Conservation (phyloP, 1,284 basidiomycete genomes). For the Schizopora paradoxa region DNA sequence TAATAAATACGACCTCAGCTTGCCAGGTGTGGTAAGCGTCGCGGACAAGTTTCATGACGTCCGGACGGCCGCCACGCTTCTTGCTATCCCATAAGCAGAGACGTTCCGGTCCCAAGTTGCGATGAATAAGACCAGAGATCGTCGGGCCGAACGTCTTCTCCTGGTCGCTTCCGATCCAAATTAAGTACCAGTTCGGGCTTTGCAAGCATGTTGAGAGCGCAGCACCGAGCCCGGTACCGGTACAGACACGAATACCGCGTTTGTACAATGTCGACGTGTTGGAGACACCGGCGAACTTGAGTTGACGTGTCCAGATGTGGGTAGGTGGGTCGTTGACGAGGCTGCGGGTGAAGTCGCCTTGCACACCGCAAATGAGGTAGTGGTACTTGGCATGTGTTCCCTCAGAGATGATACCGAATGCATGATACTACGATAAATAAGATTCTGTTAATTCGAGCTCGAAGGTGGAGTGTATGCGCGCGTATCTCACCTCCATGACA, state of each 20-base stretch:
- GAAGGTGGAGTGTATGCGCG: neutral
- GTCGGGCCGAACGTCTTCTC: conserved; percentile 41
- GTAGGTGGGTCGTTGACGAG: conserved; percentile 58
- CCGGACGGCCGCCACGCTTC: conserved; percentile 41
- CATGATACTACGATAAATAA: conserved; percentile 41
- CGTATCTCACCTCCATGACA: conserved; percentile 42
- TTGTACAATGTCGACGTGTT: conserved; percentile 41
- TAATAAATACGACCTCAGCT: conserved; percentile 61
- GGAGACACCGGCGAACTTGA: conserved; percentile 48
- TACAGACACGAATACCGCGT: conserved; percentile 40
- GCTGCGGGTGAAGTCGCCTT: conserved; percentile 63
- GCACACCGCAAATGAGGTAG: conserved; percentile 67
- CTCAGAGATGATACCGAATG: conserved; percentile 66
- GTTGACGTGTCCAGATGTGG: conserved; percentile 61
- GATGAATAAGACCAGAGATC: conserved; percentile 42
- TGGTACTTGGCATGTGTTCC: conserved; percentile 56
- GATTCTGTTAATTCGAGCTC: conserved; percentile 2
- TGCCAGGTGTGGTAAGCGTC: conserved; percentile 35
- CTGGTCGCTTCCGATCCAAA: conserved; percentile 49
- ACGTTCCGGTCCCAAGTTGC: conserved; percentile 49
- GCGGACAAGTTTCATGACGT: conserved; percentile 37
- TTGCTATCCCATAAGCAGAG: conserved; percentile 61
- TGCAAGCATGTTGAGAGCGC: conserved; percentile 42
- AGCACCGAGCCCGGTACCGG: conserved; percentile 41
- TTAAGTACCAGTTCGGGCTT: conserved; percentile 61